phyloP scores from a whole-genome alignment of 306 rosid species.

The Cicer arietinum region DNA sequence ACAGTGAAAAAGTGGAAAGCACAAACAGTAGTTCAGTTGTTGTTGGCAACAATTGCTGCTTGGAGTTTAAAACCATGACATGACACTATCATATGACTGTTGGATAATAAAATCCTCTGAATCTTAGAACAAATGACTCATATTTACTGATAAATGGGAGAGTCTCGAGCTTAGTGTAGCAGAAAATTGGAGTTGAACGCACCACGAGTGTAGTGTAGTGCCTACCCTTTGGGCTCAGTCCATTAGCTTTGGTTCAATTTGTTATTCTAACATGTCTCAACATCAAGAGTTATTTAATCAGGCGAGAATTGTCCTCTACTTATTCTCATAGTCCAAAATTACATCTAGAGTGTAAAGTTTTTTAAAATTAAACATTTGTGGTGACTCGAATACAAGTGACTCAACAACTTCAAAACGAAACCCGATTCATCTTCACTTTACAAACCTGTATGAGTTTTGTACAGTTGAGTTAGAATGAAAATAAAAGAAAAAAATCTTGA shows the following conservation, averaged over 20 bases:
- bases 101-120: conserved; percentile 22
- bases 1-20: conserved; percentile 35
- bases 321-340: neutral
- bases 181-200: no score
- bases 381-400: neutral
- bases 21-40: conserved; percentile 25
- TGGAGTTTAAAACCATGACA: conserved; percentile 5
- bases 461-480: neutral
- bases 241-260: no score
- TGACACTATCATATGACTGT: conserved; percentile 20
- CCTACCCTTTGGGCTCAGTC: no score
- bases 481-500: neutral
- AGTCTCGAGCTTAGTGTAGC: no score
- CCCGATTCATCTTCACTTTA: neutral
- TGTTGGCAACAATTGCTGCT: conserved; percentile 30
- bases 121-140: conserved; percentile 13
- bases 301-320: neutral
- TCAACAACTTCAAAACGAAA: neutral
- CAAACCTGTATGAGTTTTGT: neutral
- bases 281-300: no score
- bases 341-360: neutral
- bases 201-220: no score
- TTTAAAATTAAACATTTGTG: neutral
- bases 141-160: no score
- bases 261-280: no score